A percentile compares a stretch with the other conserved stretches of the same genome.
These are phyloP conservation scores for Cladophialophora carrionii DNA, from an alignment of 2,329 filamentous ascomycete genomes.

Conservation along the genomic window DNA sequence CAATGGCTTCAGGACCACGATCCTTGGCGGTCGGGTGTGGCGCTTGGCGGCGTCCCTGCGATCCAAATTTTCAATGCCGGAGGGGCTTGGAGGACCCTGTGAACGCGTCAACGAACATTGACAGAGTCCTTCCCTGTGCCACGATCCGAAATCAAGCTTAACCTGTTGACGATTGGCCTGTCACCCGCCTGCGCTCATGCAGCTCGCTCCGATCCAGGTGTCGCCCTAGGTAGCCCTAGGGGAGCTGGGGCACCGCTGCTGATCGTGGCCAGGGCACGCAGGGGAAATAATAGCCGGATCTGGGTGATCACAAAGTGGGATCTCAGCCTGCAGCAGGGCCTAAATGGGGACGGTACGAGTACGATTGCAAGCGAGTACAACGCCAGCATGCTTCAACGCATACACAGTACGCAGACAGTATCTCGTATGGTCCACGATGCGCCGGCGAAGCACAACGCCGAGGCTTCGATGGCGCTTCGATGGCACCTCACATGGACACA, in stretches of 20 bases:
- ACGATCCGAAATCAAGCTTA: not conserved
- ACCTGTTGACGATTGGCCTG: not conserved
- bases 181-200: no score
- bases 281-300: constrained; percentile 1
- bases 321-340: not conserved
- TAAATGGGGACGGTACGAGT: not conserved
- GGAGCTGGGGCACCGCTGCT: not conserved
- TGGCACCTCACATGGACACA: not conserved
- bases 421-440: not conserved
- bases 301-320: not conserved
- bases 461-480: not conserved
- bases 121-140: not conserved
- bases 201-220: not conserved
- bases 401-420: not conserved
- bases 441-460: no score
- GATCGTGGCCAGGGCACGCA: not conserved
- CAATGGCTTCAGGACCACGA: not conserved
- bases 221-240: not conserved
- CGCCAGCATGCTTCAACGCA: not conserved
- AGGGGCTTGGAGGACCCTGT: not conserved
- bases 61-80: not conserved
- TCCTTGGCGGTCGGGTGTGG: not conserved
- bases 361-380: no score
- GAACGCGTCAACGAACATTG: not conserved
- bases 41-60: not conserved